A percentile compares a stretch with the other conserved stretches of the same genome.
Evolutionary conservation across 2,329 filamentous ascomycete species (phyloP).

Genomic region (Bipolaris cookei): DNA sequence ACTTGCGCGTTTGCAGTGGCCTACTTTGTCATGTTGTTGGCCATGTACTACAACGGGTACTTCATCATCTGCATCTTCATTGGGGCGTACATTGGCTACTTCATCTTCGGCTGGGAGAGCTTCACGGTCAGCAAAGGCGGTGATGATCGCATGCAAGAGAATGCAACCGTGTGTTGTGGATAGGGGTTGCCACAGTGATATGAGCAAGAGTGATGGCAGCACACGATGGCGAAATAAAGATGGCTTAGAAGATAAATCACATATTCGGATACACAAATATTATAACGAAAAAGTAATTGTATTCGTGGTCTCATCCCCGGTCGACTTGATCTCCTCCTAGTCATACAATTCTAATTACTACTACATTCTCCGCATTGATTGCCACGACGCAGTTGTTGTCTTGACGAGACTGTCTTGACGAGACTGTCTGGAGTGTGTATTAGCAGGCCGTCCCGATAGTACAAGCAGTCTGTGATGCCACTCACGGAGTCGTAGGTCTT

Average conservation of each 20-base stretch:
- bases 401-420: neutral
- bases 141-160: slow-evolving; percentile 42
- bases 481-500: slow-evolving; percentile 3
- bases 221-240: neutral
- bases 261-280: neutral
- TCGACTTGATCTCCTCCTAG: neutral
- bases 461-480: neutral
- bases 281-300: neutral
- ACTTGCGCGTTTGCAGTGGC: slow-evolving; percentile 76
- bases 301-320: neutral
- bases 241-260: neutral
- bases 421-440: slow-evolving; percentile 1
- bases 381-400: neutral
- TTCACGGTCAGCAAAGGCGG: slow-evolving; percentile 34
- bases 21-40: slow-evolving; percentile 79
- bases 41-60: slow-evolving; percentile 73
- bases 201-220: neutral
- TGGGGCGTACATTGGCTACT: slow-evolving; percentile 45
- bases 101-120: slow-evolving; percentile 47
- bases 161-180: slow-evolving; percentile 47
- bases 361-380: neutral
- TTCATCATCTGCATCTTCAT: slow-evolving; percentile 62
- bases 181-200: slow-evolving; percentile 20
- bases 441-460: neutral
- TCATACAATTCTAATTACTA: neutral